Percentiles rank a stretch among this genome's conserved stretches.
phyloP scores from a whole-genome alignment of 139 green algal genomes.

The Dunaliella sp. region DNA sequence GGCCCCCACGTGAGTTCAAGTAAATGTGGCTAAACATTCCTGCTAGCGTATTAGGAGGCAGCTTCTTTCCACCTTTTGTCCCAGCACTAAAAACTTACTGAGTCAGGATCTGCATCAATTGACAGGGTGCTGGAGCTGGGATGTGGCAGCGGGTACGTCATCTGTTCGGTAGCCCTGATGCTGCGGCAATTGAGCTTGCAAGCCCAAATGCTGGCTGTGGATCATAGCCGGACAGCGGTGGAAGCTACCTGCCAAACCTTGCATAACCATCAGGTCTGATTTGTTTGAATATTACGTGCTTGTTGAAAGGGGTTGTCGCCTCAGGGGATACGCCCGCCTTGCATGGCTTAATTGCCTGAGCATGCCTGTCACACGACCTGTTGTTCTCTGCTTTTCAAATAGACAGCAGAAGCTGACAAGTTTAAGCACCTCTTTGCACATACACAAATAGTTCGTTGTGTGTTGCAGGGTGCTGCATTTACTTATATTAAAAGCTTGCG shows the following conservation, averaged over 20 bases:
- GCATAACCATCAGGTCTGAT: slow-evolving; percentile 50
- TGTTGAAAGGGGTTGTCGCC: too few relatives aligned
- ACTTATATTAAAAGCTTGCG: background rate
- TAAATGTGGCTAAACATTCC: background rate
- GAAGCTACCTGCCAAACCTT: slow-evolving; percentile 54
- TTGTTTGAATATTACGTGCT: too few relatives aligned
- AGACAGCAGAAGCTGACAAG: too few relatives aligned
- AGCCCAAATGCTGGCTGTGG: slow-evolving; percentile 46
- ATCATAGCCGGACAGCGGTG: slow-evolving; percentile 63
- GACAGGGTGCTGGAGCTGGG: slow-evolving; percentile 76
- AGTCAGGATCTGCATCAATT: background rate
- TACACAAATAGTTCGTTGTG: too few relatives aligned
- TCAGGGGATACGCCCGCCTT: too few relatives aligned
- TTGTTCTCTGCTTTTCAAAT: too few relatives aligned
- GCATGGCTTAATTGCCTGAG: too few relatives aligned
- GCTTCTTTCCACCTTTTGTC: background rate
- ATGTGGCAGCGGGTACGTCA: slow-evolving; percentile 82
- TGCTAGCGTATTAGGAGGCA: background rate
- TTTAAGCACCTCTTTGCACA: too few relatives aligned
- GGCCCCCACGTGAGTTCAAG: background rate
- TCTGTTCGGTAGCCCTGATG: slow-evolving; percentile 70
- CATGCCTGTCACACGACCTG: too few relatives aligned
- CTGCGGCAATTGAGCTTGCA: slow-evolving; percentile 33
- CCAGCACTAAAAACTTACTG: background rate
- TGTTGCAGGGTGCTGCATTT: background rate